phyloP scores from a whole-genome alignment of 129 eudicot species.

The Helichrysum umbraculigerum region DNA sequence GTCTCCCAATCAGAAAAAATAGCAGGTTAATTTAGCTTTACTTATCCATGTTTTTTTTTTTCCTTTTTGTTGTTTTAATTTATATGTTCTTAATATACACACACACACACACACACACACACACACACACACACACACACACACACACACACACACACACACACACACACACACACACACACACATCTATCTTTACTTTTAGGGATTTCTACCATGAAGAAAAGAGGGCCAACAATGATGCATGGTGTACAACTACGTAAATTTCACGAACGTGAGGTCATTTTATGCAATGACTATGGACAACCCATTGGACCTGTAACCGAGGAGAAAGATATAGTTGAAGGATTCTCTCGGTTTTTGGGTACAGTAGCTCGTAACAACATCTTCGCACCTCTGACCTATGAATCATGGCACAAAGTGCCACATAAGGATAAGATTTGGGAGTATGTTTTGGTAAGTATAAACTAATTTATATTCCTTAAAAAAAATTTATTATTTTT shows the following conservation, averaged over 20 bases:
- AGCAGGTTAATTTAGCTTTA: background rate
- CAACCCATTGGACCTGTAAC: slow-evolving; percentile 12
- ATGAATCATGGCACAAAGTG: slow-evolving; percentile 4
- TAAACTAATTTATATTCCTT: background rate
- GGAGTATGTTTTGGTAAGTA: slow-evolving; percentile 10
- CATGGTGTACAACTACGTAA: background rate
- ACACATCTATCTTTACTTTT: background rate
- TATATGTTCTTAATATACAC: background rate
- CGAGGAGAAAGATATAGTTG: slow-evolving; percentile 3
- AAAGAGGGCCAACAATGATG: slow-evolving; percentile 20
- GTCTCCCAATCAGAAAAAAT: background rate
- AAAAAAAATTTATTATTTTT: too few relatives aligned
- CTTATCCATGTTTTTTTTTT: background rate
- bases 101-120: too few relatives aligned
- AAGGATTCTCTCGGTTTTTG: slow-evolving; percentile 7
- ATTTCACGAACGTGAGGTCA: background rate
- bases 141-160: too few relatives aligned
- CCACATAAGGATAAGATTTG: background rate
- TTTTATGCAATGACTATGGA: slow-evolving; percentile 7
- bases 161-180: too few relatives aligned
- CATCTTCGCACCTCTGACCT: background rate
- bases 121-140: too few relatives aligned
- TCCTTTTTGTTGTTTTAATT: background rate
- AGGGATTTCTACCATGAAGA: background rate
- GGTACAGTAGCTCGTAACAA: background rate